Evolutionary conservation across 306 rosid species (phyloP), one percentile per base, ranked within the genome.

Genomic region (Dryas drummondii): DNA sequence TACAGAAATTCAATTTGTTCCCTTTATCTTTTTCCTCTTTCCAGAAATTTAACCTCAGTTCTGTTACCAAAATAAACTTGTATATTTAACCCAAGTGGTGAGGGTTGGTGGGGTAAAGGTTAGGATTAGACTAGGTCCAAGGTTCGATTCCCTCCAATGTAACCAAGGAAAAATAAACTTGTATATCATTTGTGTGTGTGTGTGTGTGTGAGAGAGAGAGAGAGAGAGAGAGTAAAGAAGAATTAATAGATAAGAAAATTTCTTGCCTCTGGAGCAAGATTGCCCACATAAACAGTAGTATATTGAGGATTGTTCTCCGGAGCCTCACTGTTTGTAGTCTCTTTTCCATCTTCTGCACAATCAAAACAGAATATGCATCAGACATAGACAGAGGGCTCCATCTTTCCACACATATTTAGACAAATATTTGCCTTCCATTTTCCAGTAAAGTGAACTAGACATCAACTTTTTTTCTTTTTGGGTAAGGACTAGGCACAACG

Each of bases 271-370:
- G 96, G 86, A 81, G 91, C 89, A 80, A 94, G 93, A 83, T 94
- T 94, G 80, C 98, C 98, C 49, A 94, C 97, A 66, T 94, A 94
- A 71, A 94, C 98, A 52, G 98, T 94, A 56, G 98, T 94, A 76
- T 91, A 94, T 51, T 90, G 98, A 80, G 96, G 87, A 77, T 91
- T 94, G 88, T 88, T 94, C 88, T 94, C 98, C 2, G 97, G 98
- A 74, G 93, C 93, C 26, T 94, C 98, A 72, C 76, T 85, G 79
- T 79, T 91, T 32, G 85, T 77, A 4, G 86, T 57, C 65, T 94
- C 98, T 82, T 91, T 94, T 40, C 93, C 96, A n/a, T 94, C 98
- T 81, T 94, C 98, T 94, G 96, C 86, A 80, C 37, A 78, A 79
- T 48, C 55, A 68, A 75, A 15, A 59, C 52, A 22, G 46, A 50